phyloP scores from a whole-genome alignment of 345 rosid species.

The Populus davidiana region DNA sequence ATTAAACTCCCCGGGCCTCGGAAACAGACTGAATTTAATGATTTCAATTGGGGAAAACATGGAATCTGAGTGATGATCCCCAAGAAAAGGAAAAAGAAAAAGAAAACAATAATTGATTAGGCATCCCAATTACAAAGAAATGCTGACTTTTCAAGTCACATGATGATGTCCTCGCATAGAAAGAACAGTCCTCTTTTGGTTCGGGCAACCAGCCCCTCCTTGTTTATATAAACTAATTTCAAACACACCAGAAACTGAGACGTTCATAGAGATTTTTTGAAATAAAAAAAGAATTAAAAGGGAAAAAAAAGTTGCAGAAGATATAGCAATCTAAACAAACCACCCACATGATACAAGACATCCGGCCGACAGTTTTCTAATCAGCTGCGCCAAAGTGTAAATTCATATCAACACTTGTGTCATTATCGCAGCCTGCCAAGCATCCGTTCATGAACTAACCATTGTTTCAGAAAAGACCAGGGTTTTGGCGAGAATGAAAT shows the following conservation, averaged over 20 bases:
- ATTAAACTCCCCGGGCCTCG: no score
- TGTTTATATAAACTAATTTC: constrained; percentile 28
- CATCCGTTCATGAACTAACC: constrained; percentile 2
- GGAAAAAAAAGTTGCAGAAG: constrained; percentile 17
- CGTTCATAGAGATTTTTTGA: constrained; percentile 13
- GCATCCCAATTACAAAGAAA: constrained; percentile 13
- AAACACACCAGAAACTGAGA: constrained; percentile 15
- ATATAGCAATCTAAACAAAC: constrained; percentile 22
- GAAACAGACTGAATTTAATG: no score
- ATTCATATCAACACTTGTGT: not conserved
- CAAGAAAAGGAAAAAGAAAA: no score
- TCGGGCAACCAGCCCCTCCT: constrained; percentile 28
- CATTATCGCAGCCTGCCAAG: not conserved
- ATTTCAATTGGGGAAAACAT: no score
- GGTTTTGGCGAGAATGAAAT: constrained; percentile 1
- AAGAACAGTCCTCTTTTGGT: constrained; percentile 14
- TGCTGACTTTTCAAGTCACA: constrained; percentile 28
- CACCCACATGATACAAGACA: not conserved
- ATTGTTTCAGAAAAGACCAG: constrained; percentile 1
- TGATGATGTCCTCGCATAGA: constrained; percentile 25
- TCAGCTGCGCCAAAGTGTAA: constrained; percentile 13
- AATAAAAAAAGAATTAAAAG: not conserved
- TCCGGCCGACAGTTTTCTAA: constrained; percentile 11
- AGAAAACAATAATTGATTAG: no score
- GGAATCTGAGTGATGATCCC: no score